Evolutionary conservation across 2,329 filamentous ascomycete species (phyloP).

Genomic region (Pyricularia sp.): DNA sequence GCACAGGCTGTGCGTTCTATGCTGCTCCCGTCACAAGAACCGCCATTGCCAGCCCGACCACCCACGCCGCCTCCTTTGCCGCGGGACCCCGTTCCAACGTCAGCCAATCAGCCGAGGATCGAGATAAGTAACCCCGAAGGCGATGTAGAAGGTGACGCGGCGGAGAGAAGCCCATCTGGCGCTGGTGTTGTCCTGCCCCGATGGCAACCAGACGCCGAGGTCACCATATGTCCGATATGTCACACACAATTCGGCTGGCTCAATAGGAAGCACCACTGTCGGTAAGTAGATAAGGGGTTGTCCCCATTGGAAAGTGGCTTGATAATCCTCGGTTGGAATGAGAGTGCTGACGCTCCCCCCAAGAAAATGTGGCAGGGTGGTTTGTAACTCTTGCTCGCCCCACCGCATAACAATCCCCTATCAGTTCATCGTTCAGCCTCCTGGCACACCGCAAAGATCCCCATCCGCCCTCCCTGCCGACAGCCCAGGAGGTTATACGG

Average conservation of each 20-base stretch:
- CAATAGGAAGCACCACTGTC: constrained; percentile 87
- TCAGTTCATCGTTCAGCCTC: constrained; percentile 82
- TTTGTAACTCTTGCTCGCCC: constrained; percentile 82
- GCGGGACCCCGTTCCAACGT: neutral
- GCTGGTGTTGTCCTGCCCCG: constrained; percentile 48
- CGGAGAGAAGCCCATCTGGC: neutral
- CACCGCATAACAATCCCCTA: constrained; percentile 92
- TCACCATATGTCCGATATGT: constrained; percentile 78
- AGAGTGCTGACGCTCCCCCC: neutral
- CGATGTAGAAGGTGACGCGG: neutral
- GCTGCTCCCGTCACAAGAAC: neutral
- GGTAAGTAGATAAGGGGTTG: constrained; percentile 36
- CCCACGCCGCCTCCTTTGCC: neutral
- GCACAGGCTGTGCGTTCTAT: neutral
- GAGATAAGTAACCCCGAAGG: neutral
- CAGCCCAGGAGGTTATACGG: constrained; percentile 29
- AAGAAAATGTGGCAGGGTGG: constrained; percentile 86
- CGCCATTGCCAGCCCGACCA: constrained; percentile 4
- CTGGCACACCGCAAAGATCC: constrained; percentile 29
- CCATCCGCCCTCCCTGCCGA: constrained; percentile 29
- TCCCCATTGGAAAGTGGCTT: neutral
- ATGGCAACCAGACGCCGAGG: constrained; percentile 86
- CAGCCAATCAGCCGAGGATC: neutral
- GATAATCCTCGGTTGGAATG: neutral
- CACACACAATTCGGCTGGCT: constrained; percentile 70